Percentiles rank a stretch among this genome's conserved stretches.
These are phyloP conservation scores for Trichoderma virens DNA, from an alignment of 495 filamentous ascomycete species.

Conservation along the genomic window DNA sequence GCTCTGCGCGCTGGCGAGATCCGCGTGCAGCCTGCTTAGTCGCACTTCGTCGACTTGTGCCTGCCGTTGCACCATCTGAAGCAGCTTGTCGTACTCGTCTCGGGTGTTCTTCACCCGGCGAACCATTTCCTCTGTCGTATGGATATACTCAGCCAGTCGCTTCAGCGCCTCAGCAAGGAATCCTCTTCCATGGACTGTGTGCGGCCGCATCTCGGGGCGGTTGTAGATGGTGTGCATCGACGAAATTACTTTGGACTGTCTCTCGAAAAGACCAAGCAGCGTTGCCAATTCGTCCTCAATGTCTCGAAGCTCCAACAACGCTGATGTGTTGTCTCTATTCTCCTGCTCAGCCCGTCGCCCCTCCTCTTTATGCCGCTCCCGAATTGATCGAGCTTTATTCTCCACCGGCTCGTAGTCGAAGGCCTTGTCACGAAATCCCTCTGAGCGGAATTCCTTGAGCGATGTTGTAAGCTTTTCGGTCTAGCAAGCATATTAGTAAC, in stretches of 20 bases:
- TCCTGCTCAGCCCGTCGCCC: conserved; percentile 40
- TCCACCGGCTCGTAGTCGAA: conserved; percentile 42
- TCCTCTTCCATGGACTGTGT: conserved; percentile 31
- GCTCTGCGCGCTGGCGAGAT: conserved; percentile 55
- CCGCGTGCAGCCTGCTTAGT: conserved; percentile 54
- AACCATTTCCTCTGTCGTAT: conserved; percentile 51
- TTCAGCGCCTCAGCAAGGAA: conserved; percentile 46
- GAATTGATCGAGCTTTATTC: conserved; percentile 34
- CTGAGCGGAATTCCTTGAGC: conserved; percentile 53
- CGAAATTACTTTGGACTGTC: conserved; percentile 45
- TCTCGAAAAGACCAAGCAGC: conserved; percentile 49
- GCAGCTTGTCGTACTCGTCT: conserved; percentile 54
- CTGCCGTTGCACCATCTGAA: conserved; percentile 63
- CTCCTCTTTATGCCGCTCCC: conserved; percentile 45
- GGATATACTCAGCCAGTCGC: conserved; percentile 49
- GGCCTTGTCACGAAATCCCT: conserved; percentile 37
- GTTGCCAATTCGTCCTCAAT: conserved; percentile 59
- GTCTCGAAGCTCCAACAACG: conserved; percentile 56
- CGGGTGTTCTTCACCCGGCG: conserved; percentile 38
- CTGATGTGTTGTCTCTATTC: conserved; percentile 56
- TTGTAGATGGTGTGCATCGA: conserved; percentile 37
- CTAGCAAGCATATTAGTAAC: conserved; percentile 20
- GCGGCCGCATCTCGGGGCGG: conserved; percentile 21
- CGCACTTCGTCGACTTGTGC: conserved; percentile 62
- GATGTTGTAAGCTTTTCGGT: conserved; percentile 57